Percentiles rank a stretch among this genome's conserved stretches.
Conservation (phyloP, 2,329 filamentous ascomycete species). For the Rosellinia necatrix region DNA sequence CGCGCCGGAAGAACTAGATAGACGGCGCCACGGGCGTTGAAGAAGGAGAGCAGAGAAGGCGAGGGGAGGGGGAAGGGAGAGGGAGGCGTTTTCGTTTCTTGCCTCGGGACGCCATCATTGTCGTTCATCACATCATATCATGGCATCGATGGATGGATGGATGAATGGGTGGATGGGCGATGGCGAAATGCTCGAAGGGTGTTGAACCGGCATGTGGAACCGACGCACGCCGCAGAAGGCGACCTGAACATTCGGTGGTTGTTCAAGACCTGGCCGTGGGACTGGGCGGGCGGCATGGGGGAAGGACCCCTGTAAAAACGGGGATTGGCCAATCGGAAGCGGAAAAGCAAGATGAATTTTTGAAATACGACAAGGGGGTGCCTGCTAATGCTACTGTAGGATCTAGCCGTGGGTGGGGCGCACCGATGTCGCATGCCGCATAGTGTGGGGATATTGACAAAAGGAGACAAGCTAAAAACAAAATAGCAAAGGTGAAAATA, state of each 20-base stretch:
- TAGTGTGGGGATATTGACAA: not conserved
- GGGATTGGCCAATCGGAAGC: no score
- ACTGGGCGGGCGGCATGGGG: not conserved
- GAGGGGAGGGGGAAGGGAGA: no score
- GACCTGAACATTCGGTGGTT: no score
- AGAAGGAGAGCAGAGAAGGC: no score
- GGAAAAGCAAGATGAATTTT: not conserved
- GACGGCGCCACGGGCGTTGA: not conserved
- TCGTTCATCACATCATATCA: not conserved
- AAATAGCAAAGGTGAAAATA: not conserved
- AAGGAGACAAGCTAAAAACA: not conserved
- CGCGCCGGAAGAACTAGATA: conserved; percentile 8
- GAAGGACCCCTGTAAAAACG: no score
- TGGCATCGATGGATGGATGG: no score
- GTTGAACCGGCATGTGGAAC: no score
- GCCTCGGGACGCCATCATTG: not conserved
- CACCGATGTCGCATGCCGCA: not conserved
- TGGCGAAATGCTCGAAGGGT: no score
- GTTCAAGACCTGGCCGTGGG: not conserved
- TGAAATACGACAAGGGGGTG: not conserved
- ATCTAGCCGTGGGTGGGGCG: not conserved
- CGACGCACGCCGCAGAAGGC: conserved; percentile 4
- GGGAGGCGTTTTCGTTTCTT: no score
- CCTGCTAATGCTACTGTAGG: not conserved
- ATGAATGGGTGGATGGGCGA: no score